Evolutionary conservation across 805 yeast genomes (phyloP), one percentile per base, ranked within the genome.

Genomic region (Metschnikowia cerradonensis): DNA sequence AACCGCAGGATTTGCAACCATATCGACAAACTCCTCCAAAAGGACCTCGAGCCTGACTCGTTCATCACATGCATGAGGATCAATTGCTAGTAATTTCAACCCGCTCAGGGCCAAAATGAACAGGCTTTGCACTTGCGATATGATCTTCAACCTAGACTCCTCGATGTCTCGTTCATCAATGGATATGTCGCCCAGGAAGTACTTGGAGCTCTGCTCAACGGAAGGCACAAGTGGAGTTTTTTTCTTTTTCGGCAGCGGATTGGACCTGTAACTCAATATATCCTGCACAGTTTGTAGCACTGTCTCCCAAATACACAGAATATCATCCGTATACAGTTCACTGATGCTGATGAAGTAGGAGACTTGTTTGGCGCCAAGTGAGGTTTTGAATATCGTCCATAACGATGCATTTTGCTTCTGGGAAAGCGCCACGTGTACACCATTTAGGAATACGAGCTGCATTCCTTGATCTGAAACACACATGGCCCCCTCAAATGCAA

Each of bases 51-150:
- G 77, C 42, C 72, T 71, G 0, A 87, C 72, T 49, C 96, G 66
- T 61, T 90, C 96, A 66, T 87, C 95, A 48, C 85, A 81, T 0
- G 96, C 96, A 70, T 90, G 96, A 60, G 89, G 96, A 61, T 90
- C 96, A 4, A 86, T 59, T 19, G 80, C 63, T 14, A 80, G 57
- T 0, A 60, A 41, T n/a, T 42, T 22, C 0, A 61, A 37, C 8
- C 44, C 32, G 17, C 50, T 48, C 26, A 51, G 48, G 22, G 64
- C 70, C 2, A 89, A 67, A 7, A 90, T 80, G 59, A 88, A 88
- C 60, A 84, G 86, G 3, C 66, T 60, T 42, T 82, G 88, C 2
- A 87, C 67, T 61, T 88, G 96, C 3, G 77, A 71, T 5, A 85
- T 68, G 0, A 82, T 73, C 6, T 23, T 26, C 17, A 34, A 22